Percentiles rank a stretch among this genome's conserved stretches.
Conservation (phyloP, 345 rosid genomes). For the Nephelium lappaceum region DNA sequence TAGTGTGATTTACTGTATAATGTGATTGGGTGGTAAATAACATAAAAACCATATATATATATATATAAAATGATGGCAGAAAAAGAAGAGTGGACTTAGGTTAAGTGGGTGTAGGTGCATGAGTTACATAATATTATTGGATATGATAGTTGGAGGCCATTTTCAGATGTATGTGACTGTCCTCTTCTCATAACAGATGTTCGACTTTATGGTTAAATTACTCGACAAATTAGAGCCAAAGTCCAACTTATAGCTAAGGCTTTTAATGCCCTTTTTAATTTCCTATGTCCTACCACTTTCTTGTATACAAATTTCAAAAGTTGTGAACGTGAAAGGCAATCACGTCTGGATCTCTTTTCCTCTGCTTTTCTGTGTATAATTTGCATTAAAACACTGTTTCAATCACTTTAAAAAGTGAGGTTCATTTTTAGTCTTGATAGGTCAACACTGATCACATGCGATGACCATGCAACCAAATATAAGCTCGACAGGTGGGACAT, state of each 20-base stretch:
- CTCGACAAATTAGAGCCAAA: slow-evolving; percentile 17
- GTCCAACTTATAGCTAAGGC: slow-evolving; percentile 20
- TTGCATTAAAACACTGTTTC: slow-evolving; percentile 10
- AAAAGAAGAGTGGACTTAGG: slow-evolving; percentile 23
- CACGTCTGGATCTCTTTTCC: slow-evolving; percentile 19
- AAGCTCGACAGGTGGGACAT: background rate
- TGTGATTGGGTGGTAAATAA: too few species aligned
- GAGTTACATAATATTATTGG: background rate
- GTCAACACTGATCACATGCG: background rate
- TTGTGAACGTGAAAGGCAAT: slow-evolving; percentile 18
- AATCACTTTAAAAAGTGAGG: slow-evolving; percentile 12
- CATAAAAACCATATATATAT: too few species aligned
- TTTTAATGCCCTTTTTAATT: background rate
- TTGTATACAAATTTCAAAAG: slow-evolving; percentile 28
- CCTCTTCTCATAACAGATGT: slow-evolving; percentile 20
- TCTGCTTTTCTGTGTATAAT: background rate
- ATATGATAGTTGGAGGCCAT: slow-evolving; percentile 10
- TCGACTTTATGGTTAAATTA: slow-evolving; percentile 25
- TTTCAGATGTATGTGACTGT: background rate
- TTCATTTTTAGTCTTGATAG: background rate
- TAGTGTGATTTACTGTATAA: too few species aligned
- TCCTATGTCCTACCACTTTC: slow-evolving; percentile 23
- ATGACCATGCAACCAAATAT: background rate
- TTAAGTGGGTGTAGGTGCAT: background rate
- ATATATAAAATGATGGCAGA: background rate